Base-by-base conservation (phyloP, 768 basidiomycete species). In the Myochromella boudieri region DNA sequence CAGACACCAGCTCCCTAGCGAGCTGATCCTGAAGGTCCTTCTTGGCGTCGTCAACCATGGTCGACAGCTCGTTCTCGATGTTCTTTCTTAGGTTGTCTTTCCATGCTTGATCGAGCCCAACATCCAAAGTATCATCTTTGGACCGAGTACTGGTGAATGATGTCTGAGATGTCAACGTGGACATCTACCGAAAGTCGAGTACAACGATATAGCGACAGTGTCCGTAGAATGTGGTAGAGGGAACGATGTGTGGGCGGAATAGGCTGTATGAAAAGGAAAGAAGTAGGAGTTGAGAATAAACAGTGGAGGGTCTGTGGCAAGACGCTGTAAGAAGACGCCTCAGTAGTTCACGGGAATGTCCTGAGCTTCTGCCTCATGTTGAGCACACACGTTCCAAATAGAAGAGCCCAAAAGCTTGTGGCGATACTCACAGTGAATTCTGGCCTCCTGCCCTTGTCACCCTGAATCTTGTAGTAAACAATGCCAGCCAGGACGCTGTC, bases 21-120 rank as follows among this genome's bases (percentile, higher is more conserved):
- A 88, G 67, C 59, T 80, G 74, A 12, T 67, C 62, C 27, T 80
- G 71, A 28, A 80, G 63, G 48, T 77, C 80, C 47, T 79, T 74
- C 64, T 82, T 82, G 15, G 87, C 80, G 49, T 85, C 85, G 44
- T 82, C 75, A 49, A 85, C 60, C 68, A 77, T 71, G 24, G 57
- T 45, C 39, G 61, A 44, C 17, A 73, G 58, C 6, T 66, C 67
- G 2, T 70, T 68, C 54, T 81, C 77, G 56, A 89, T 85, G 56
- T 72, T 68, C 25, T 50, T 56, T 57, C 59, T 68, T 55, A 80
- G 65, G 1, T 55, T 46, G 26, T 55, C 59, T 59, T 81, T 84
- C 81, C 82, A 84, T 48, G 68, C 64, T 1, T 76, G 73, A 62
- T 80, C 75, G 3, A 79, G 81, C 54, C 82, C 81, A 40, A 64